Evolutionary conservation across 2,329 filamentous ascomycete genomes (phyloP).

Genomic region (Incumbomyces lentus): DNA sequence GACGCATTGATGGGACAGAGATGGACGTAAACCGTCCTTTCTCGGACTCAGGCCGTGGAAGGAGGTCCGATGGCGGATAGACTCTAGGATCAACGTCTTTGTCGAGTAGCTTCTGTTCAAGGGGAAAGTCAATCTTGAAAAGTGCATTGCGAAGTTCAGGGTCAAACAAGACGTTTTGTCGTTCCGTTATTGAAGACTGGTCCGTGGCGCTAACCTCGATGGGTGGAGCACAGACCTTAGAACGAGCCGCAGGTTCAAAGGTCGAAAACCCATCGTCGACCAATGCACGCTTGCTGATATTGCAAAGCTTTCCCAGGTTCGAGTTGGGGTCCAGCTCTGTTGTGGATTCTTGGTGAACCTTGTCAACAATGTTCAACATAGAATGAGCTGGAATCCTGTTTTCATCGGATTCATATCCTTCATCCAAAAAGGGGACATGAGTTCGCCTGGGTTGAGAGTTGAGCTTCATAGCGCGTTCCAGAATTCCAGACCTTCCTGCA

Average conservation of each 20-base stretch:
- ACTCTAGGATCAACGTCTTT: conserved; percentile 57
- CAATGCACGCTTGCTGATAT: conserved; percentile 59
- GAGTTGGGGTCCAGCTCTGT: conserved; percentile 63
- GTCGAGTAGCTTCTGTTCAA: conserved; percentile 67
- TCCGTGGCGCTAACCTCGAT: conserved; percentile 70
- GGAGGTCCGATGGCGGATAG: conserved; percentile 53
- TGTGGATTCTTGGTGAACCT: conserved; percentile 55
- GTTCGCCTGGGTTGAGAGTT: conserved; percentile 53
- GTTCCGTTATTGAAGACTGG: conserved; percentile 54
- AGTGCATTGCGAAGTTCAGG: conserved; percentile 61
- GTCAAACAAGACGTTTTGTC: conserved; percentile 70
- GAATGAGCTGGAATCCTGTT: conserved; percentile 63
- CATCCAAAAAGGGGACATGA: conserved; percentile 57
- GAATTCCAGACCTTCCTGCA: conserved; percentile 58
- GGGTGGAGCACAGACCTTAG: conserved; percentile 73
- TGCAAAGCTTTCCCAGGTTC: conserved; percentile 64
- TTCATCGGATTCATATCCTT: conserved; percentile 42
- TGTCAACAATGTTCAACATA: conserved; percentile 68
- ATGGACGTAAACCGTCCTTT: conserved; percentile 85
- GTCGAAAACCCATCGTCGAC: conserved; percentile 60
- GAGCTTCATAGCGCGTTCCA: conserved; percentile 61
- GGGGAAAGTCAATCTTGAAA: conserved; percentile 46
- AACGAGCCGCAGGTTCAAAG: conserved; percentile 70
- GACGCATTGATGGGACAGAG: conserved; percentile 86
- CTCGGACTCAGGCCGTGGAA: conserved; percentile 69